Evolutionary conservation across 2,329 filamentous ascomycete genomes (phyloP), one percentile per base, ranked within the genome.

Genomic region (Thelonectria discophora): DNA sequence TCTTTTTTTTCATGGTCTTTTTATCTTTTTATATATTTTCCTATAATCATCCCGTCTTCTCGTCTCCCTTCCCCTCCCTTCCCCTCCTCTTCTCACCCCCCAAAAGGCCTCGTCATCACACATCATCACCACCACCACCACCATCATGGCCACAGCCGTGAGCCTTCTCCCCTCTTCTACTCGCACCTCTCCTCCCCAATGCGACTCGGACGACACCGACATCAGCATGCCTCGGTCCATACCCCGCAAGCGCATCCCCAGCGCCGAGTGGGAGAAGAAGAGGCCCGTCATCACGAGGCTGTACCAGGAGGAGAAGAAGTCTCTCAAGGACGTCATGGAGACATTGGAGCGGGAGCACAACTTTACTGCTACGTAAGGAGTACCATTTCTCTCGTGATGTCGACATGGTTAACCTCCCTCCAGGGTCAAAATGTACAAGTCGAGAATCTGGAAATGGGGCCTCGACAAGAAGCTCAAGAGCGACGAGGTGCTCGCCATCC

Each of bases 371-470:
- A 80, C 78, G 78, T 79, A 70, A 65, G 77, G 74, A 37, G 11
- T 18, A 4, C 21, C 21, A 42, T 49, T 37, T 24, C 46, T 2
- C 5, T 30, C 27, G 11, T 48, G 12, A 15, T 37, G 27, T 5
- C 18, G 21, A 4, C 11, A 21, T 46, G 5, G 30, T 61, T 60
- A 58, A 47, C 42, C 43, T 42, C 17, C 54, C n/a, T n/a, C 21
- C 58, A 79, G 77, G 18, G 75, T 77, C 55, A 79, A 78, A 65
- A 80, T 80, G 76, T 80, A 77, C 69, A 80, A 80, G 71, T 79
- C 77, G 46, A 74, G 77, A 46, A 78, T 80, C 49, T 77, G 74
- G 71, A 75, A 76, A 64, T 80, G 78, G 78, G 75, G 76, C 5
- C 73, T 80, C 43, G 76, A 78, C 53, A 79, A 79, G 65, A 80